These are phyloP conservation scores for Staphylotrichum tortipilum DNA, from an alignment of 495 filamentous ascomycete species.

Conservation along the genomic window DNA sequence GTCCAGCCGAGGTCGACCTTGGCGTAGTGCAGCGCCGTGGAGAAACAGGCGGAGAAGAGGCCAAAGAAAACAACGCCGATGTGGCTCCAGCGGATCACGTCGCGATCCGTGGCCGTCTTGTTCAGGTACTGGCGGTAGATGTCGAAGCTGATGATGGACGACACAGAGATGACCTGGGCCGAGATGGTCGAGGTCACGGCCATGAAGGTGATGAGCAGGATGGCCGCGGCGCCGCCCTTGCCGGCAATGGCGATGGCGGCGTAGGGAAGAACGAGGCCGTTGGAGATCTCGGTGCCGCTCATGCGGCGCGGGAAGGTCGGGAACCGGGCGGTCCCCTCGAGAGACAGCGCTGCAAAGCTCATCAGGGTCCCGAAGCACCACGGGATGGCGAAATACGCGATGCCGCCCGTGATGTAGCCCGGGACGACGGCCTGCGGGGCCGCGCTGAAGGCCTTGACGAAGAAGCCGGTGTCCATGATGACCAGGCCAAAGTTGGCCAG, in stretches of 20 bases:
- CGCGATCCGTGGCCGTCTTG: not conserved
- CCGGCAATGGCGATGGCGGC: not conserved
- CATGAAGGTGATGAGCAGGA: not conserved
- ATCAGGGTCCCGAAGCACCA: not conserved
- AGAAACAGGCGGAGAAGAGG: not conserved
- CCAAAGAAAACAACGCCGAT: not conserved
- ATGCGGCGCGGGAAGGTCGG: not conserved
- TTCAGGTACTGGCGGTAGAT: not conserved
- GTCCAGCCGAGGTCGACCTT: not conserved
- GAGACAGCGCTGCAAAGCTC: not conserved
- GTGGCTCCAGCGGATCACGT: not conserved
- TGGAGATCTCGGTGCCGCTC: not conserved
- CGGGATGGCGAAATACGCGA: not conserved
- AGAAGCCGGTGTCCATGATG: not conserved
- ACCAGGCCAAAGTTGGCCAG: not conserved
- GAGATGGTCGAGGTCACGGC: not conserved
- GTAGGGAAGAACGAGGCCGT: not conserved
- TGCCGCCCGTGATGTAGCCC: not conserved
- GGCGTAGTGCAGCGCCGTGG: not conserved
- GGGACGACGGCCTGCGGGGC: not conserved
- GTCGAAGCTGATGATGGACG: slow-evolving; percentile 1
- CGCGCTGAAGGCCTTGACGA: not conserved
- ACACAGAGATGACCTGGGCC: not conserved
- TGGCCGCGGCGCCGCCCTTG: not conserved
- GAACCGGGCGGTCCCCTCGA: not conserved